Conservation (phyloP, 345 rosid genomes). For the Brassica cretica region DNA sequence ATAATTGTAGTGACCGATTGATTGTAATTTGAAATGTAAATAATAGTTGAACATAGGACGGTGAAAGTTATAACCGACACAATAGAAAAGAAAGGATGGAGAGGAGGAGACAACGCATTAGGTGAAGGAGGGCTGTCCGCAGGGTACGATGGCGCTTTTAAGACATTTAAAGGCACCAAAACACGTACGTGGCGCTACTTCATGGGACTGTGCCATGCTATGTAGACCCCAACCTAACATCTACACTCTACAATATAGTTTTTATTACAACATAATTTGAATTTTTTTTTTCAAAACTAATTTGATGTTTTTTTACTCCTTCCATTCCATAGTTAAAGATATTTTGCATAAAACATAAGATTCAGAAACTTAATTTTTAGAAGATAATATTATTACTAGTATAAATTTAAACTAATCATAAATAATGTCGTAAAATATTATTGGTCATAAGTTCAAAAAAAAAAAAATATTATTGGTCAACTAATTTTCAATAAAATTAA, state of each 20-base stretch:
- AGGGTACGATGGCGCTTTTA: background rate
- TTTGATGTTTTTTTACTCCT: too few relatives aligned
- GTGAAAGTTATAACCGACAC: background rate
- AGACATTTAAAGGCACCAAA: background rate
- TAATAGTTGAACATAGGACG: background rate
- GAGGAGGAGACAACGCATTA: background rate
- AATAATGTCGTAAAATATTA: too few relatives aligned
- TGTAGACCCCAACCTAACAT: background rate
- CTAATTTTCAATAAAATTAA: too few relatives aligned
- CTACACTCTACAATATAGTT: background rate
- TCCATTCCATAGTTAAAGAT: too few relatives aligned
- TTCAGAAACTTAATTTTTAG: too few relatives aligned
- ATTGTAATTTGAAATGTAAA: background rate
- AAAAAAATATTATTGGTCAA: too few relatives aligned
- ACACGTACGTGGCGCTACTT: background rate
- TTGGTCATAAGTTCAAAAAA: too few relatives aligned
- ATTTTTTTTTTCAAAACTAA: too few relatives aligned
- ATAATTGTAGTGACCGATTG: background rate
- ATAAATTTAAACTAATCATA: too few relatives aligned
- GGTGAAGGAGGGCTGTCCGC: background rate
- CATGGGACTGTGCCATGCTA: background rate
- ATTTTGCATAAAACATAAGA: too few relatives aligned
- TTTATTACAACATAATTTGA: background rate
- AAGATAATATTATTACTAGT: too few relatives aligned
- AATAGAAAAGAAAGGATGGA: background rate